A percentile compares a stretch with the other conserved stretches of the same genome.
Conservation (phyloP, 2,329 filamentous ascomycete genomes). For the Teratosphaeria epicoccoides region DNA sequence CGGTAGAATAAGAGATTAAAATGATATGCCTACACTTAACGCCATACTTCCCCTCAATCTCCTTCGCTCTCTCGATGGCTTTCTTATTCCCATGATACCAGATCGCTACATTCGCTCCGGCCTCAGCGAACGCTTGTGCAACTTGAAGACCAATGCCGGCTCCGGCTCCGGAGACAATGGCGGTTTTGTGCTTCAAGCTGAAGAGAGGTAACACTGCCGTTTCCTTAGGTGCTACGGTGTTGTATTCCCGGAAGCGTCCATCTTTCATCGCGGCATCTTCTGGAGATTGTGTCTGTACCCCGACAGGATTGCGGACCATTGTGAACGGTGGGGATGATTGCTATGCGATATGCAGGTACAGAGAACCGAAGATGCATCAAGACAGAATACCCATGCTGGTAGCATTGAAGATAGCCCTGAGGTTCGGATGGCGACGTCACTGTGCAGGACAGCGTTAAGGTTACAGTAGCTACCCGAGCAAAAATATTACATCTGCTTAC, state of each 20-base stretch:
- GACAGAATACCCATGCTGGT: too few species aligned
- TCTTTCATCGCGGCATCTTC: constrained; percentile 26
- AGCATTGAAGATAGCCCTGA: neutral
- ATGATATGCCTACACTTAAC: constrained; percentile 21
- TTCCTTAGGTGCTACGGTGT: constrained; percentile 23
- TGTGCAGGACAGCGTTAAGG: neutral
- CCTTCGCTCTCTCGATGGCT: constrained; percentile 22
- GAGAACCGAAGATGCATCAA: too few species aligned
- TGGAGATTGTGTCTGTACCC: constrained; percentile 13
- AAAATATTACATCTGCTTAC: too few species aligned
- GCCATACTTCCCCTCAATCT: constrained; percentile 24
- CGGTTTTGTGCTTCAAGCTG: constrained; percentile 26
- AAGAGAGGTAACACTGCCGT: constrained; percentile 21
- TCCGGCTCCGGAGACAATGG: constrained; percentile 27
- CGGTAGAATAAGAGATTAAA: too few species aligned
- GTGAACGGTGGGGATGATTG: neutral
- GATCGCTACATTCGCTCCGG: constrained; percentile 35
- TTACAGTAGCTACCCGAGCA: too few species aligned
- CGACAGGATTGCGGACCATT: neutral
- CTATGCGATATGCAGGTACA: neutral
- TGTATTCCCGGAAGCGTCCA: constrained; percentile 27
- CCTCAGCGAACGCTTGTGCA: constrained; percentile 26
- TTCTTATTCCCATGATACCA: constrained; percentile 33
- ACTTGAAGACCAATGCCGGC: constrained; percentile 27
- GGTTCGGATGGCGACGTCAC: neutral